Evolutionary conservation across 176 grass and related monocot species (phyloP).

Genomic region (Ensete ventricosum): DNA sequence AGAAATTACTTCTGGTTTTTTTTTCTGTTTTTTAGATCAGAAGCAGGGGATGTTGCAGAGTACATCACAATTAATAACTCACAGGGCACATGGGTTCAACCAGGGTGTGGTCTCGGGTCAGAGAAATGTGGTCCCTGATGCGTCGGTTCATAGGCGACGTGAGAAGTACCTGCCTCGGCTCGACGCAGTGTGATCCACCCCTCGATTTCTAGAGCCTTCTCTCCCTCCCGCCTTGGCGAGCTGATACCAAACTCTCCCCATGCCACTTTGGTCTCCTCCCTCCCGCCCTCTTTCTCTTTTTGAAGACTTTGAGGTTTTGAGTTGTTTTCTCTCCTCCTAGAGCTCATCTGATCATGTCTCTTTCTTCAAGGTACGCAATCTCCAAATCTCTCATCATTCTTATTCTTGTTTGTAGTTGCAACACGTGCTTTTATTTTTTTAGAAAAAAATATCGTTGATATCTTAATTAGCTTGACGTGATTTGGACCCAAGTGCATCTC

Average conservation of each 20-base stretch:
- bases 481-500: no score
- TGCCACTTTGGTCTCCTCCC: background rate
- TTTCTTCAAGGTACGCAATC: background rate
- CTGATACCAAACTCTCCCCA: no score
- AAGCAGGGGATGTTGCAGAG: background rate
- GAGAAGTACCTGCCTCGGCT: background rate
- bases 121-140: background rate
- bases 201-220: background rate
- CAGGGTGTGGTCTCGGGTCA: background rate
- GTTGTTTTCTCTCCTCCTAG: background rate
- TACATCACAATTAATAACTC: background rate
- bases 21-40: background rate
- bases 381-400: background rate
- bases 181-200: background rate
- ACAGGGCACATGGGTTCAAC: constrained; percentile 1
- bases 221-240: background rate
- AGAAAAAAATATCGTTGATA: no score
- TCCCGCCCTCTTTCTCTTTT: background rate
- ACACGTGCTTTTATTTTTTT: no score
- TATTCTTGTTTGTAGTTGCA: background rate
- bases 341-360: background rate
- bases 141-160: no score
- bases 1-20: background rate
- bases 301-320: no score
- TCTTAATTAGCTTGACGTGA: no score